phyloP scores from a whole-genome alignment of 768 basidiomycete species.

The Tylopilus felleus region DNA sequence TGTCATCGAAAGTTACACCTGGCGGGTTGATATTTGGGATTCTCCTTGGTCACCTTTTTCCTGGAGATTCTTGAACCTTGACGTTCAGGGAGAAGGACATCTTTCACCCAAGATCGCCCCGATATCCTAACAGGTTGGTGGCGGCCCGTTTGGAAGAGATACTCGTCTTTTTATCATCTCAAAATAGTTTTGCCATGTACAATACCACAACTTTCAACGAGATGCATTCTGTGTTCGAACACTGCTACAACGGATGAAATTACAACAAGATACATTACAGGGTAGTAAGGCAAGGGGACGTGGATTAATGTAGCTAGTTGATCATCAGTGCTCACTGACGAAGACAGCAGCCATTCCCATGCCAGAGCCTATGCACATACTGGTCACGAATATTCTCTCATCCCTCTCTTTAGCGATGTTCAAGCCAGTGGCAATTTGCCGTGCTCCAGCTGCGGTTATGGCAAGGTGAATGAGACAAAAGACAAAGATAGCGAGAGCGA shows the following conservation, averaged over 20 bases:
- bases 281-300: not conserved
- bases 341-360: conserved; percentile 92
- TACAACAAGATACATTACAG: not conserved
- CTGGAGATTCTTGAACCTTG: conserved; percentile 54
- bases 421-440: conserved; percentile 84
- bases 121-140: conserved; percentile 40
- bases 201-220: no score
- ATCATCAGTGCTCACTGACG: conserved; percentile 70
- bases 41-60: conserved; percentile 30
- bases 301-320: not conserved
- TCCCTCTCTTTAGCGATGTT: conserved; percentile 76
- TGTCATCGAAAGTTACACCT: conserved; percentile 70
- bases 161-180: conserved; percentile 13
- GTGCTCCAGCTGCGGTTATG: conserved; percentile 59
- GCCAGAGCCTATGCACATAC: conserved; percentile 88
- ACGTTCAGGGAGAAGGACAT: conserved; percentile 53
- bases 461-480: conserved; percentile 2
- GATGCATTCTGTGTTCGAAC: no score
- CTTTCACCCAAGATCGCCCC: conserved; percentile 70
- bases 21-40: conserved; percentile 71
- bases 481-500: conserved; percentile 22
- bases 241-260: not conserved
- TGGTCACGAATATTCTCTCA: conserved; percentile 77
- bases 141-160: conserved; percentile 67
- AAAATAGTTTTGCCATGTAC: no score